These are phyloP conservation scores for Pseudogymnoascus sp. DNA, from an alignment of 2,329 filamentous ascomycete genomes.

Conservation along the genomic window DNA sequence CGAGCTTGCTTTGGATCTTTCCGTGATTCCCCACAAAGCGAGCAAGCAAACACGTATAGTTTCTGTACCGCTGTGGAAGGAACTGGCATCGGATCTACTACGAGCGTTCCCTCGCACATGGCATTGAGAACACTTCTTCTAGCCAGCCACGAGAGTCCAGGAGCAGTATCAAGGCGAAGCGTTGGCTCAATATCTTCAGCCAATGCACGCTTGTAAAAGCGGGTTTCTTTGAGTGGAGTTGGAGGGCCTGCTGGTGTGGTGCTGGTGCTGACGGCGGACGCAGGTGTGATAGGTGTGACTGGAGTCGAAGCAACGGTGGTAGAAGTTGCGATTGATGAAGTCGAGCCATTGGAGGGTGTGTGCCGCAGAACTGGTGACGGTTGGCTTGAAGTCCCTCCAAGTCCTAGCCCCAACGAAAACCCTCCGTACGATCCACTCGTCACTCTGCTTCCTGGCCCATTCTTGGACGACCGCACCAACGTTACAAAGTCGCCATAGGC, in stretches of 20 bases:
- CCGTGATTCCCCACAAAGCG: slow-evolving; percentile 79
- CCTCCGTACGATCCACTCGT: slow-evolving; percentile 65
- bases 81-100: slow-evolving; percentile 79
- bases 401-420: slow-evolving; percentile 38
- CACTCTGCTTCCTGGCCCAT: slow-evolving; percentile 54
- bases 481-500: slow-evolving; percentile 81
- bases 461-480: slow-evolving; percentile 62
- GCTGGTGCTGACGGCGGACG: slow-evolving; percentile 42
- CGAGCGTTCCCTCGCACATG: slow-evolving; percentile 75
- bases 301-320: slow-evolving; percentile 47
- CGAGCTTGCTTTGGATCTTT: slow-evolving; percentile 65
- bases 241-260: slow-evolving; percentile 35
- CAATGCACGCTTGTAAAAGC: slow-evolving; percentile 86
- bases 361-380: slow-evolving; percentile 27
- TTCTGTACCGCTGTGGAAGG: slow-evolving; percentile 41
- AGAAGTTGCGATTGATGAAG: slow-evolving; percentile 48
- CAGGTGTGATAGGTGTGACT: slow-evolving; percentile 51
- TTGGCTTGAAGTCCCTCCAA: slow-evolving; percentile 36
- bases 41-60: slow-evolving; percentile 47
- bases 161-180: slow-evolving; percentile 78
- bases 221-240: slow-evolving; percentile 75
- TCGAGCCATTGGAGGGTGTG: slow-evolving; percentile 52
- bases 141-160: slow-evolving; percentile 88
- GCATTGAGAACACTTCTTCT: slow-evolving; percentile 76
- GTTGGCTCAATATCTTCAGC: slow-evolving; percentile 93